Evolutionary conservation across 108 stramenopile species (phyloP), one percentile per base, ranked within the genome.

Genomic region (Nitzschia sp.): DNA sequence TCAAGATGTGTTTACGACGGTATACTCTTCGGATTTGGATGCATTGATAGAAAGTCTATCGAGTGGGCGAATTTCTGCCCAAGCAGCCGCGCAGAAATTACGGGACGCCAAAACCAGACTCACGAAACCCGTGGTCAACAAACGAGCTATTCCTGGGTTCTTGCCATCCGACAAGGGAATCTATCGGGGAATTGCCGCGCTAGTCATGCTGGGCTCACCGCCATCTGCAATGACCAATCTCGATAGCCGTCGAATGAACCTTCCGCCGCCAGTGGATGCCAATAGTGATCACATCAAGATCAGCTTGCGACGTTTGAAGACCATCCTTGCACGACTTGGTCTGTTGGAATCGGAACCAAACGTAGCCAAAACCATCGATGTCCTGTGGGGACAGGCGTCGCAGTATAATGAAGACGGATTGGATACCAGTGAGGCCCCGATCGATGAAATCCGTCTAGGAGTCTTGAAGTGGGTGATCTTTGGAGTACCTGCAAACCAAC

Each of bases 141-240:
- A 86, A 59, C 70, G 92, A 50, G 84, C 89, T 8, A 87, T 93
- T 37, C 92, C 92, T 1, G 81, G 73, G 21, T 84, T 86, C 40
- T 55, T 93, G 39, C 92, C 92, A 0, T 86, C 83, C 51, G 84
- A 89, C 52, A 84, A 85, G 50, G 80, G 71, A 43, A 84, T 93
- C 19, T 90, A 82, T 48, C 60, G 76, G 8, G 92, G 86, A 14
- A 39, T 93, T 20, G 15, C 86, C 10, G 89, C 79, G 1, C 61
- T 90, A 15, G 80, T 75, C 29, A 42, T 88, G 20, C 67, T 93
- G 12, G 92, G 89, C 21, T 89, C 89, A 15, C 41, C 65, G 15
- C 92, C 92, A 7, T 62, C 78, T 29, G 92, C 81, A 10, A 64
- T 86, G 65, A 89, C 86, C 17, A 25, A 87, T 8, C 77, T 84